These are phyloP conservation scores for Brassica carinata DNA, from an alignment of 345 rosid species.

Conservation along the genomic window DNA sequence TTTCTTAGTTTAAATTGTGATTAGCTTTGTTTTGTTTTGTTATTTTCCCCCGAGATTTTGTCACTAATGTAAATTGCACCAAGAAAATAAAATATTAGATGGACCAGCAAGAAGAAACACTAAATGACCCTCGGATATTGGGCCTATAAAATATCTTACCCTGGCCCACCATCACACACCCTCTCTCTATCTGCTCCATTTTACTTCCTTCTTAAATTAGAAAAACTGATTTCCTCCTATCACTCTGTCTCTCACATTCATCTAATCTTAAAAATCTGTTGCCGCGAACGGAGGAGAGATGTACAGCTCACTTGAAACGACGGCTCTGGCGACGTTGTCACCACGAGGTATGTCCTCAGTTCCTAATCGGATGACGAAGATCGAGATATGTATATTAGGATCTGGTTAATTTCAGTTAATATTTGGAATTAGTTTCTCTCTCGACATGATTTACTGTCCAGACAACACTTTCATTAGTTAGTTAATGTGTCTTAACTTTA, in stretches of 20 bases:
- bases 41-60: background rate
- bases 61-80: background rate
- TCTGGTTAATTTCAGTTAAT: background rate
- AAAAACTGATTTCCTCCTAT: conserved; percentile 7
- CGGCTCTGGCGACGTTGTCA: conserved; percentile 26
- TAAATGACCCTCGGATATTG: background rate
- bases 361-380: background rate
- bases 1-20: background rate
- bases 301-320: conserved; percentile 30
- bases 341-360: conserved; percentile 11
- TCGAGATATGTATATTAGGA: background rate
- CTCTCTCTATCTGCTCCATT: background rate
- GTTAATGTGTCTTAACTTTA: background rate
- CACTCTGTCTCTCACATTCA: background rate
- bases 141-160: conserved; percentile 14
- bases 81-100: background rate
- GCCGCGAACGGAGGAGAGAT: conserved; percentile 1
- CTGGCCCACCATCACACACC: background rate
- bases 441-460: background rate
- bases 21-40: background rate
- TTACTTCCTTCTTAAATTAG: background rate
- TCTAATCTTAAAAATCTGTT: background rate
- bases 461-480: background rate
- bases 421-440: background rate
- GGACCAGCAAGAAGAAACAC: background rate